phyloP scores from a whole-genome alignment of 352 stramenopile genomes.

The Elongisporangium undulatum region DNA sequence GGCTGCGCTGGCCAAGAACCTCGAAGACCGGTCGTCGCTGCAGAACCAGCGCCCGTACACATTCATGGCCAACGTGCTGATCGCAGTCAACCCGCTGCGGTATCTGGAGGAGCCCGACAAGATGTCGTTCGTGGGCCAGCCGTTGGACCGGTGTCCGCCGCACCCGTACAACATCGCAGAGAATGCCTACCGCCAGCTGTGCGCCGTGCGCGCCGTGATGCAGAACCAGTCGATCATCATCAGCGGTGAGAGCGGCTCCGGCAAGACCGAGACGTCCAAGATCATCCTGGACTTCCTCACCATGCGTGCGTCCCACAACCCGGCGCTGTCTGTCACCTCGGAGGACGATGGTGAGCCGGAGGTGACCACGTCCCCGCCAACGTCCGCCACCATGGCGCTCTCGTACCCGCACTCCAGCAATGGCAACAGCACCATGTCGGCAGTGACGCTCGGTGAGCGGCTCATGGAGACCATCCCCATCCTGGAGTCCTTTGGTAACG shows the following conservation, averaged over 20 bases:
- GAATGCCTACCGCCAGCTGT: slow-evolving; percentile 79
- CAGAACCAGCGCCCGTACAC: slow-evolving; percentile 79
- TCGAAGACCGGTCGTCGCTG: slow-evolving; percentile 75
- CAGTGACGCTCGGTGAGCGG: slow-evolving; percentile 62
- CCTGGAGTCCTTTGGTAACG: slow-evolving; percentile 87
- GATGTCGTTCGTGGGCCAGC: slow-evolving; percentile 61
- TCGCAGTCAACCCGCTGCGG: slow-evolving; percentile 81
- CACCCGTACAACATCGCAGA: slow-evolving; percentile 86
- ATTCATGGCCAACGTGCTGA: slow-evolving; percentile 86
- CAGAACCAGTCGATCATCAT: slow-evolving; percentile 95
- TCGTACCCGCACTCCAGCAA: slow-evolving; percentile 68
- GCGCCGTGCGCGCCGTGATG: slow-evolving; percentile 75
- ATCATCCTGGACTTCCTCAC: slow-evolving; percentile 88
- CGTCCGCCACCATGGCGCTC: slow-evolving; percentile 48
- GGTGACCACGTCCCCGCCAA: slow-evolving; percentile 42
- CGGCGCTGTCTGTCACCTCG: slow-evolving; percentile 38
- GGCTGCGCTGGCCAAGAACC: slow-evolving; percentile 82
- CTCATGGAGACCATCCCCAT: slow-evolving; percentile 91
- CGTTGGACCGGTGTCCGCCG: slow-evolving; percentile 60
- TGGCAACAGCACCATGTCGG: slow-evolving; percentile 43
- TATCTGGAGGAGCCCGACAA: slow-evolving; percentile 70
- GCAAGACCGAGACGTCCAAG: slow-evolving; percentile 96
- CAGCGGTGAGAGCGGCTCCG: slow-evolving; percentile 90
- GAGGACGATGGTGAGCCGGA: slow-evolving; percentile 65
- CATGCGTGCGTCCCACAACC: slow-evolving; percentile 54